phyloP scores from a whole-genome alignment of 2,329 filamentous ascomycete genomes.

The Camillea tinctor region DNA sequence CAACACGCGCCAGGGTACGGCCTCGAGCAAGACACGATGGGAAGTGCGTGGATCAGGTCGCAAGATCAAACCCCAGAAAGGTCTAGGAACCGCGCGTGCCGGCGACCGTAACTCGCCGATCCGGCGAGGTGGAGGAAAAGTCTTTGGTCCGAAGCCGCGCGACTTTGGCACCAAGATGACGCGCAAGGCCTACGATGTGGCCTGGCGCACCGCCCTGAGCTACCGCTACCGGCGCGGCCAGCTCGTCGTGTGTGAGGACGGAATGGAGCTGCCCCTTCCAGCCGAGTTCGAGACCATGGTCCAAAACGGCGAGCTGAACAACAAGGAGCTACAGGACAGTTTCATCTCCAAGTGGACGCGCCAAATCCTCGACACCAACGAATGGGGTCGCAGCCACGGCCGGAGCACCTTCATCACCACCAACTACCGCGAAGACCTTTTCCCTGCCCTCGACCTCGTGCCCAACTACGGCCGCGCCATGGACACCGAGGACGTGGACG shows the following conservation, averaged over 20 bases:
- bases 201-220: slow-evolving; percentile 90
- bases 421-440: slow-evolving; percentile 60
- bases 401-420: slow-evolving; percentile 75
- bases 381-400: slow-evolving; percentile 65
- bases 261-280: slow-evolving; percentile 64
- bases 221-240: slow-evolving; percentile 88
- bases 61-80: slow-evolving; percentile 87
- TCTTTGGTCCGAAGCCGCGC: slow-evolving; percentile 85
- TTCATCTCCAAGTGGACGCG: slow-evolving; percentile 62
- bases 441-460: slow-evolving; percentile 62
- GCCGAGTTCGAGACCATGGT: slow-evolving; percentile 46
- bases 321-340: slow-evolving; percentile 51
- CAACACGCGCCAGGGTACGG: slow-evolving; percentile 81
- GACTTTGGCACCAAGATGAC: slow-evolving; percentile 85
- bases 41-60: slow-evolving; percentile 81
- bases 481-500: slow-evolving; percentile 77
- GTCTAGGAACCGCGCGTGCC: slow-evolving; percentile 73
- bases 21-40: slow-evolving; percentile 74
- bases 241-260: slow-evolving; percentile 79
- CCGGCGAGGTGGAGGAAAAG: slow-evolving; percentile 79
- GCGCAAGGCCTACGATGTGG: slow-evolving; percentile 89
- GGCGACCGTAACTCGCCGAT: slow-evolving; percentile 82
- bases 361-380: slow-evolving; percentile 68
- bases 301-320: slow-evolving; percentile 35
- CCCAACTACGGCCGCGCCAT: slow-evolving; percentile 68